Evolutionary conservation across 208 protist species (phyloP), one percentile per base, ranked within the genome.

Genomic region (Naegleria gruberi): DNA sequence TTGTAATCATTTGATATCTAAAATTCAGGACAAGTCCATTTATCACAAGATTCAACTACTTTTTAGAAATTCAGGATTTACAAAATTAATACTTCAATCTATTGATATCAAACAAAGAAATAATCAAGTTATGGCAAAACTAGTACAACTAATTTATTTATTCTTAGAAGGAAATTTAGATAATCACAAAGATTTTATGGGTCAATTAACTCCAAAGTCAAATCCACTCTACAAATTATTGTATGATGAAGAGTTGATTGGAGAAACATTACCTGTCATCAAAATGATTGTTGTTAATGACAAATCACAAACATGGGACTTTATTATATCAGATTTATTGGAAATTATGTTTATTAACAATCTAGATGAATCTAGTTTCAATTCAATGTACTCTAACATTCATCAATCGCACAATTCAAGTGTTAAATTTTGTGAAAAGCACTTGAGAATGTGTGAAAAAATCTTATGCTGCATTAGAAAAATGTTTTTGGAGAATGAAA

Each of bases 311-410:
- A 19, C 15, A 30, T 88, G 43, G 43, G 10, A 40, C 43, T 87
- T 87, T 55, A 88, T 88, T 3, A 65, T 88, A 73, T 8, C n/a
- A 30, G 84, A 88, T 88, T 43, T 88, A 42, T 34, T 88, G 19
- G 19, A 26, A 37, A 65, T 88, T 15, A 44, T 88, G 45, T 37
- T 6, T 37, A 37, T 7, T 37, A 77, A 77, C n/a, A 77, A 8
- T 77, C 10, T 5, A 19, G 15, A 55, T 55, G 15, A 55, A 19
- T 19, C 5, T 55, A 55, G 15, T 55, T 55, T 55, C 46, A 55
- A 5, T 55, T 55, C 46, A 19, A 15, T n/a, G n/a, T n/a, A n/a
- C n/a, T n/a, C n/a, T n/a, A n/a, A n/a, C n/a, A n/a, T n/a, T n/a
- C n/a, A n/a, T n/a, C n/a, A n/a, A n/a, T n/a, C n/a, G n/a, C n/a